These are phyloP conservation scores for Penicillium taxi DNA, from an alignment of 495 filamentous ascomycete species.

Conservation along the genomic window DNA sequence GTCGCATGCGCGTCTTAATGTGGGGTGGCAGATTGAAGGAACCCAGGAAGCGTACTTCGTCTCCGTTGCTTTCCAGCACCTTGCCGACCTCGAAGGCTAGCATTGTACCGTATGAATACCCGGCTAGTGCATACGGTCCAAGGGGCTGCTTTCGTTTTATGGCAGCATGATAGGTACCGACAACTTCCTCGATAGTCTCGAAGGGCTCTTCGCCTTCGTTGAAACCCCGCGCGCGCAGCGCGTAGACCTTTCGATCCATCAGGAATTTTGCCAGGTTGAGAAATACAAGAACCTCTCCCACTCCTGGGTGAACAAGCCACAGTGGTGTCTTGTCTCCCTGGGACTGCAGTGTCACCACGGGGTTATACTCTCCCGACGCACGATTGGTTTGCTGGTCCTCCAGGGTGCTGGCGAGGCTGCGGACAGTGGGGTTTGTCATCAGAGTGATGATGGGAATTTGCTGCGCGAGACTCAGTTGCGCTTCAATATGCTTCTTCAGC, in stretches of 20 bases:
- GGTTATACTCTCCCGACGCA: conserved; percentile 31
- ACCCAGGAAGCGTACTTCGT: conserved; percentile 23
- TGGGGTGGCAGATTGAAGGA: conserved; percentile 41
- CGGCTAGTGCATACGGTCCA: conserved; percentile 50
- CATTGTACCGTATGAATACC: conserved; percentile 48
- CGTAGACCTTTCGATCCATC: conserved; percentile 44
- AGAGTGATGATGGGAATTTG: conserved; percentile 31
- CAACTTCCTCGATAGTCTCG: conserved; percentile 22
- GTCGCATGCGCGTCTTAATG: conserved; percentile 44
- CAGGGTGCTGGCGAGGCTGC: conserved; percentile 21
- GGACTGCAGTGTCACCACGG: conserved; percentile 38
- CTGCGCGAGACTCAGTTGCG: conserved; percentile 9
- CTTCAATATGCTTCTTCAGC: conserved; percentile 11
- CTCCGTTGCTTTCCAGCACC: conserved; percentile 27
- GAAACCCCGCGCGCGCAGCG: conserved; percentile 48
- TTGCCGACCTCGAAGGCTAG: conserved; percentile 50
- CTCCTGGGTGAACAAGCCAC: conserved; percentile 50
- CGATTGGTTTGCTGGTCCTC: conserved; percentile 4
- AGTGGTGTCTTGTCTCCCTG: conserved; percentile 41
- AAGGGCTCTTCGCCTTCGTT: conserved; percentile 33
- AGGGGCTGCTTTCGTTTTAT: conserved; percentile 40
- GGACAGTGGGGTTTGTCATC: conserved; percentile 33
- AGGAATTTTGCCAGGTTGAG: conserved; percentile 39
- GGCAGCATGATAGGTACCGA: conserved; percentile 33
- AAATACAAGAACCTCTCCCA: conserved; percentile 51